A percentile compares a stretch with the other conserved stretches of the same genome.
Evolutionary conservation across 352 stramenopile species (phyloP).

Genomic region (Phytophthora aleatoria): DNA sequence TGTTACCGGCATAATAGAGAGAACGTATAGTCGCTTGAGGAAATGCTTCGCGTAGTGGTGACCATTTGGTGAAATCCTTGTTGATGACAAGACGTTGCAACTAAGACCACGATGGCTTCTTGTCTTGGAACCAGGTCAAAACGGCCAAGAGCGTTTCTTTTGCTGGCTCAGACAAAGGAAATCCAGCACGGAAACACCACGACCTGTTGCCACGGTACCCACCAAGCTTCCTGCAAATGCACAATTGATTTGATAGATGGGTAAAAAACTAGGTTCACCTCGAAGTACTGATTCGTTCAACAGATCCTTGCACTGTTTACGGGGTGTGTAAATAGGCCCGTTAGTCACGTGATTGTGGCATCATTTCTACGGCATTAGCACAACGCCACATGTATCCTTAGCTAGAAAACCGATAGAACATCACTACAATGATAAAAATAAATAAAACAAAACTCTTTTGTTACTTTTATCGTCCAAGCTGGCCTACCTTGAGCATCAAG

Average conservation of each 20-base stretch:
- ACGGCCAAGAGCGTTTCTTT: background rate
- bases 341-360: too few species aligned
- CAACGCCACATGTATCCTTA: background rate
- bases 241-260: background rate
- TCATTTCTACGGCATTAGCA: background rate
- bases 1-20: too few species aligned
- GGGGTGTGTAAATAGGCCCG: background rate
- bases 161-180: background rate
- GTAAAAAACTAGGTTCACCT: too few species aligned
- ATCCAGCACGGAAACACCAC: background rate
- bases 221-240: background rate
- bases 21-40: background rate
- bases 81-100: background rate
- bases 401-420: too few species aligned
- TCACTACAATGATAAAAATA: too few species aligned
- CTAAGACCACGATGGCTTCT: background rate
- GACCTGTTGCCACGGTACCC: background rate
- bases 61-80: background rate
- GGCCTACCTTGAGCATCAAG: background rate
- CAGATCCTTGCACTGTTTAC: background rate
- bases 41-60: background rate
- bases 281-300: background rate
- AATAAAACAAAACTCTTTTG: background rate
- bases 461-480: background rate
- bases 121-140: background rate